Base-by-base conservation (phyloP, 129 eudicot species). In the Helichrysum umbraculigerum region DNA sequence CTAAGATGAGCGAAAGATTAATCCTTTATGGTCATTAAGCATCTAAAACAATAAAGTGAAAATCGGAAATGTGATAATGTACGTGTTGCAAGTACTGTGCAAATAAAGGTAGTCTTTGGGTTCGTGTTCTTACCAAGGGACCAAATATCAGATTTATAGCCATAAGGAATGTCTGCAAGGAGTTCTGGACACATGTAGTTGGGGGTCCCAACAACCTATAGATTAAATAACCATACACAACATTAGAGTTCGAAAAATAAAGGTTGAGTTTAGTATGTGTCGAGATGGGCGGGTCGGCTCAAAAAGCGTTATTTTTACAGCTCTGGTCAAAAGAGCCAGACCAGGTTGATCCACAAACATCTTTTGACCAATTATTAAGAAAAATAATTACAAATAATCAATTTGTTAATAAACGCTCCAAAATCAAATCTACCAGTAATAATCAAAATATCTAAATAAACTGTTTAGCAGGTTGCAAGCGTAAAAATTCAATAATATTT, bases 101-200 rank as follows among this genome's bases (percentile, higher is more conserved):
- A 56, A 62, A 71, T 35, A 15, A 11, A 68, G 51, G 33, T 25
- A 20, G 39, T 34, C 16, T 33, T 30, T 47, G 6, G 6, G 20
- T 66, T 19, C 6, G 37, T 41, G 68, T 63, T 66, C 76, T 79
- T 84, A 93, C 98, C 98, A 71, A 93, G 89, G 19, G 97, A 93
- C 98, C 98, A 93, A 75, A 93, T 88, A 83, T 93, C 99, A 21
- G 99, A 94, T 87, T 94, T 94, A 82, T 89, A 91, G 78, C 99
- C 99, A 25, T 88, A 94, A 15, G 99, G 99, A 70, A 94, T 89
- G 86, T 95, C 97, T 57, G 97, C 96, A 59, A 91, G 88, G 68
- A 95, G 92, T 85, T 95, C 99, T 3, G 99, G 99, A 71, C 99
- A 91, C 99, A 95, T 95, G 81, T 89, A 91, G 79, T 87, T 95